Evolutionary conservation across 1,139 yeast genomes (phyloP).

Genomic region (Barnettozyma hawaiiensis): DNA sequence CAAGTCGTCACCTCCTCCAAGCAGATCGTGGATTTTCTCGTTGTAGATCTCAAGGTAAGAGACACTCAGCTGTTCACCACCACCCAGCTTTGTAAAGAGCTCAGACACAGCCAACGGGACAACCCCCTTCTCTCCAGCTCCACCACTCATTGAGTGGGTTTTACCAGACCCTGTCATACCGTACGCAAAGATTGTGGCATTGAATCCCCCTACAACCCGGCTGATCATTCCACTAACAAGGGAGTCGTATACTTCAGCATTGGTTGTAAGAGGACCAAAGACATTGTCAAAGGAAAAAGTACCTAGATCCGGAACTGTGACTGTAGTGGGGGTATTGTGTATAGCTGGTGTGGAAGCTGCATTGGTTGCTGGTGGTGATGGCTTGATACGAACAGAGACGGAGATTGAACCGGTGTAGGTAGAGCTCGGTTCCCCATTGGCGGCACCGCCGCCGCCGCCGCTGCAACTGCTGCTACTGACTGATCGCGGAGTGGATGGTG

Average conservation of each 20-base stretch:
- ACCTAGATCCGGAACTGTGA: conserved; percentile 36
- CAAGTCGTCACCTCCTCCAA: conserved; percentile 43
- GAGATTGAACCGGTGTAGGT: conserved; percentile 32
- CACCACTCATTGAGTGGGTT: conserved; percentile 87
- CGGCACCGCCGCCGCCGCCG: too few relatives aligned
- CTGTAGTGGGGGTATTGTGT: conserved; percentile 29
- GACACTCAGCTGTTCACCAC: conserved; percentile 40
- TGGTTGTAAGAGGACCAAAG: conserved; percentile 48
- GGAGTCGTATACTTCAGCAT: conserved; percentile 53
- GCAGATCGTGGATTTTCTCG: conserved; percentile 74
- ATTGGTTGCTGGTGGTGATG: conserved; percentile 25
- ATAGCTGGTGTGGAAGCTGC: conserved; percentile 32
- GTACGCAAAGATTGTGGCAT: conserved; percentile 88
- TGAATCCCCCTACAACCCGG: conserved; percentile 71
- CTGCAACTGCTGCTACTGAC: too few relatives aligned
- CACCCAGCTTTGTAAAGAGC: conserved; percentile 46
- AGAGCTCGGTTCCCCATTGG: too few relatives aligned
- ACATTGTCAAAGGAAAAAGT: conserved; percentile 74
- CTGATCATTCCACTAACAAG: conserved; percentile 60
- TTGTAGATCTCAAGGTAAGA: conserved; percentile 89
- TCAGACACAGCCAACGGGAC: conserved; percentile 69
- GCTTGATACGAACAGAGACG: conserved; percentile 34
- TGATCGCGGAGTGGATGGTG: conserved; percentile 10
- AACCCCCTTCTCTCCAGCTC: conserved; percentile 62
- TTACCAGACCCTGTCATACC: conserved; percentile 98